phyloP scores from a whole-genome alignment of 805 yeast species.

The Saitoella complicata region DNA sequence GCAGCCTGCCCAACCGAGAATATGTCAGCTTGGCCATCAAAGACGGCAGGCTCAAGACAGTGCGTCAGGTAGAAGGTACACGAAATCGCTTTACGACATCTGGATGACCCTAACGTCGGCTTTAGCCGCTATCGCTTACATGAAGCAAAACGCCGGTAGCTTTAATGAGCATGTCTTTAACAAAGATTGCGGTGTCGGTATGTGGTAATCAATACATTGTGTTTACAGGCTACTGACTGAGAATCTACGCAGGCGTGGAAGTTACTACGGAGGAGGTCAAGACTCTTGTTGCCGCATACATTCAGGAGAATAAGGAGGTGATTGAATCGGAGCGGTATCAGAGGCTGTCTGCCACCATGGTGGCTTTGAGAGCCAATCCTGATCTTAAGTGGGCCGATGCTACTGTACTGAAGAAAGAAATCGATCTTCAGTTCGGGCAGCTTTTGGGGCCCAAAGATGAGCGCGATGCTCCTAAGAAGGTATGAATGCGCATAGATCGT shows the following conservation, averaged over 20 bases:
- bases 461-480: conserved; percentile 72
- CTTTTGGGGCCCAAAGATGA: conserved; percentile 91
- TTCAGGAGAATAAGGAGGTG: conserved; percentile 40
- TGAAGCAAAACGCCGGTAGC: conserved; percentile 32
- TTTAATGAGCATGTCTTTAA: conserved; percentile 39
- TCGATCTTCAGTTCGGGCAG: conserved; percentile 59
- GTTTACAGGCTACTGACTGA: background rate
- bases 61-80: conserved; percentile 53
- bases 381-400: conserved; percentile 88
- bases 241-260: conserved; percentile 35
- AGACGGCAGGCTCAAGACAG: conserved; percentile 45
- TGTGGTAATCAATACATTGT: background rate
- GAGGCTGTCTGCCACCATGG: conserved; percentile 58
- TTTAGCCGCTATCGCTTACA: conserved; percentile 34
- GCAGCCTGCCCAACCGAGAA: conserved; percentile 30
- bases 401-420: conserved; percentile 64
- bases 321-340: conserved; percentile 64
- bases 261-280: conserved; percentile 52
- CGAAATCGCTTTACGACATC: background rate
- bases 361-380: conserved; percentile 56
- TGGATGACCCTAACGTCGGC: background rate
- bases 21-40: conserved; percentile 45
- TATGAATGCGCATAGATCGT: conserved; percentile 31
- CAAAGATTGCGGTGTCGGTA: conserved; percentile 46
- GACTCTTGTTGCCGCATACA: conserved; percentile 39